Percentiles rank a stretch among this genome's conserved stretches.
Evolutionary conservation across 2,329 filamentous ascomycete species (phyloP).

Genomic region (Xylariaceae sp.): DNA sequence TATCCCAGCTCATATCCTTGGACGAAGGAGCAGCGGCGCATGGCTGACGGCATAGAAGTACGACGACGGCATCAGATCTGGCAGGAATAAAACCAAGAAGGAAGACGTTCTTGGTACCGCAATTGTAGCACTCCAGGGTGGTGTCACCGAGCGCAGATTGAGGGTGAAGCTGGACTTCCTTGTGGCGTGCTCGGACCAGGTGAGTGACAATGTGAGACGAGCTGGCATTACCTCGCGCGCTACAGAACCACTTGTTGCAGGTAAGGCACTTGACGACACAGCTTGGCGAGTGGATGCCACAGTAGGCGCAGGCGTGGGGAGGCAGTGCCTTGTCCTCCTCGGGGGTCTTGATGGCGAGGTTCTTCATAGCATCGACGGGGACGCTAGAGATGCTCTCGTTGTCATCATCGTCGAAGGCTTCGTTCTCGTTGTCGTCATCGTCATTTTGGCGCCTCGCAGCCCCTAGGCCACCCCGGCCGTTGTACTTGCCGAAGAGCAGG

Average conservation of each 20-base stretch:
- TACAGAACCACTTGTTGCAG: slow-evolving; percentile 99
- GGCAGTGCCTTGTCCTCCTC: slow-evolving; percentile 91
- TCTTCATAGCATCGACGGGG: slow-evolving; percentile 69
- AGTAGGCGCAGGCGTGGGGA: slow-evolving; percentile 93
- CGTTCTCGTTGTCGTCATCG: slow-evolving; percentile 85
- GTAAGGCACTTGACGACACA: slow-evolving; percentile 94
- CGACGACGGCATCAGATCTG: slow-evolving; percentile 96
- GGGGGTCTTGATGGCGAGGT: slow-evolving; percentile 47
- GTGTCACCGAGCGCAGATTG: slow-evolving; percentile 91
- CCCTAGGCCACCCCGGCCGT: slow-evolving; percentile 49
- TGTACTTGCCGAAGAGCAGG: slow-evolving; percentile 67
- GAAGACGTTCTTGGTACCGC: slow-evolving; percentile 98
- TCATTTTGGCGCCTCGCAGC: slow-evolving; percentile 60
- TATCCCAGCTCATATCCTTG: slow-evolving; percentile 99
- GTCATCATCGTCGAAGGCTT: slow-evolving; percentile 79
- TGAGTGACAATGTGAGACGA: slow-evolving; percentile 99
- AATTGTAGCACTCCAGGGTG: slow-evolving; percentile 97
- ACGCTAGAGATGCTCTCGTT: slow-evolving; percentile 71
- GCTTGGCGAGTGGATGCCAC: slow-evolving; percentile 91
- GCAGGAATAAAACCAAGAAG: slow-evolving; percentile 96
- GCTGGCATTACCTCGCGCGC: slow-evolving; percentile 89
- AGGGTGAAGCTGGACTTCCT: slow-evolving; percentile 96
- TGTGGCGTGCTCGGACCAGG: slow-evolving; percentile 92
- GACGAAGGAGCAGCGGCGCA: slow-evolving; percentile 91
- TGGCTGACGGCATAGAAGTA: slow-evolving; percentile 91